Percentiles rank a stretch among this genome's conserved stretches.
Evolutionary conservation across 768 basidiomycete genomes (phyloP).

Genomic region (Lactarius psammicola): DNA sequence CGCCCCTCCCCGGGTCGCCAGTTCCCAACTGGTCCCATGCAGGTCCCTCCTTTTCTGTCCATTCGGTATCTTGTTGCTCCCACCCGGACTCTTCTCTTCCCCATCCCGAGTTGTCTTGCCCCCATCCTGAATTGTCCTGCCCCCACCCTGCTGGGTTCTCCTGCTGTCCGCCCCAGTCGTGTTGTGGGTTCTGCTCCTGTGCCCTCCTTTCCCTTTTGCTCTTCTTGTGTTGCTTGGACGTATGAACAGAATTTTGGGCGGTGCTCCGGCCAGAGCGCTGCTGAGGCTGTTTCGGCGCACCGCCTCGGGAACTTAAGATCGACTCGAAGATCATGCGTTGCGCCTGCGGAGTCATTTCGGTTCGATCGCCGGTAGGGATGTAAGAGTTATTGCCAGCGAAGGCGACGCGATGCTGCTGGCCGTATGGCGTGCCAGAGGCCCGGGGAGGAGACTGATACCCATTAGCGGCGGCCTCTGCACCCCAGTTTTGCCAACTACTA

Average conservation of each 20-base stretch:
- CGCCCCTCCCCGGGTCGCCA: conserved; percentile 1
- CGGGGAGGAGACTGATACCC: conserved; percentile 4
- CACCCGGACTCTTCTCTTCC: background rate
- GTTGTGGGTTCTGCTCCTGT: conserved; percentile 10
- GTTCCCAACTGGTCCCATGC: conserved; percentile 11
- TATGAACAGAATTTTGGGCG: conserved; percentile 8
- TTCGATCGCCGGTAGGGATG: conserved; percentile 7
- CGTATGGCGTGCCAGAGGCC: background rate
- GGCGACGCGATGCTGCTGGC: conserved; percentile 17
- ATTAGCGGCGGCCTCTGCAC: conserved; percentile 21
- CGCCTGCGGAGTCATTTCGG: conserved; percentile 12
- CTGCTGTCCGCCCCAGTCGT: conserved; percentile 14
- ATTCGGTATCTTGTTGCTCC: conserved; percentile 7
- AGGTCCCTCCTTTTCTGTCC: conserved; percentile 5
- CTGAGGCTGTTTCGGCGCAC: conserved; percentile 5
- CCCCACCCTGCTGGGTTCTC: no score
- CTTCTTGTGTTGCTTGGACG: conserved; percentile 13
- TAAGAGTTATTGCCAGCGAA: conserved; percentile 19
- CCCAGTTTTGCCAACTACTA: conserved; percentile 24
- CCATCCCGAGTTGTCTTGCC: background rate
- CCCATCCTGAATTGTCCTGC: conserved; percentile 3
- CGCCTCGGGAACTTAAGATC: conserved; percentile 13
- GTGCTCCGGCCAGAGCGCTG: conserved; percentile 11
- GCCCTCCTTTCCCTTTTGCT: conserved; percentile 22
- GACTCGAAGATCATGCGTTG: conserved; percentile 23